Evolutionary conservation across 2,329 filamentous ascomycete species (phyloP), one percentile per base, ranked within the genome.

Genomic region (Calonectria ilicicola): DNA sequence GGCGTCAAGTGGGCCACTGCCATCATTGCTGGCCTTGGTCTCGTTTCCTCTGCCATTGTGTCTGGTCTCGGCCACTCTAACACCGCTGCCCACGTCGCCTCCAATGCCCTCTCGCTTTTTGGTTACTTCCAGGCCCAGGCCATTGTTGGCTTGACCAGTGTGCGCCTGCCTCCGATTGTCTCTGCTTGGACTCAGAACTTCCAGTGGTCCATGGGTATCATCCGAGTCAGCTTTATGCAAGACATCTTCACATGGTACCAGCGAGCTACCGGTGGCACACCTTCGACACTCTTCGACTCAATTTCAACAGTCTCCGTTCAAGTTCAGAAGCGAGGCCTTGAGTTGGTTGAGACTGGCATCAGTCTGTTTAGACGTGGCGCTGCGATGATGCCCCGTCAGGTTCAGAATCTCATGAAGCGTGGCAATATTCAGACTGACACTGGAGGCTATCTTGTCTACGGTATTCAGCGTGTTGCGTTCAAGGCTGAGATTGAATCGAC

Each of bases 131-230:
- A 98, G 85, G 92, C 95, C 5, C 96, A 98, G 84, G 96, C 96
- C 29, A 95, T 98, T 84, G 89, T 98, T 79, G 96, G 96, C 75
- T 93, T 98, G 84, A 94, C 93, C 67, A 91, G 93, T 23, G 93
- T 98, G 17, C 88, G 89, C 56, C 90, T 98, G 67, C 96, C 96
- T 12, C 96, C 96, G 0, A 94, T 98, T 73, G 96, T 98, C 67
- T 90, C 94, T 80, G 90, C 96, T 0, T 98, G 96, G 96, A 98
- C 96, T 2, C 96, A 98, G 85, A 96, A 98, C 85, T 98, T 98
- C 86, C 94, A 97, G 82, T 98, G 96, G 96, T 97, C 93, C 81
- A 97, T 98, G 95, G 96, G 96, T 79, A 95, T 98, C 79, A 98
- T 98, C 80, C 91, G 91, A 65, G 89, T 98, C 49, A 88, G 88